These are phyloP conservation scores for Syzygium grande DNA, from an alignment of 345 rosid genomes.

Conservation along the genomic window DNA sequence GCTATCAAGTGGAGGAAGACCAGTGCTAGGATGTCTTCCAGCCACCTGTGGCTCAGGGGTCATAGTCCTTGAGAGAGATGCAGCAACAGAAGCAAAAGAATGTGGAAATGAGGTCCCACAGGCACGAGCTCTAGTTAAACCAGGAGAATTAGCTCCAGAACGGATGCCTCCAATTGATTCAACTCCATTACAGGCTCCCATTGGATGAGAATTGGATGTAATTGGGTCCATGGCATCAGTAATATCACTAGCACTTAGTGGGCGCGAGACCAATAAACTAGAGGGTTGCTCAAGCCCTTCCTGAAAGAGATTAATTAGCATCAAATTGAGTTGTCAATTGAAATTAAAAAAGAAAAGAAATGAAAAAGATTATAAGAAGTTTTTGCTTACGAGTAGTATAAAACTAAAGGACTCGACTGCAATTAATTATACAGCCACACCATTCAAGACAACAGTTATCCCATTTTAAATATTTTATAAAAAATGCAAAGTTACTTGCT, in stretches of 20 bases:
- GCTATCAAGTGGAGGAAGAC: slow-evolving; percentile 62
- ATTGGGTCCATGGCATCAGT: slow-evolving; percentile 40
- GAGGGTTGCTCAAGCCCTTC: slow-evolving; percentile 64
- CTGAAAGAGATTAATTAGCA: slow-evolving; percentile 24
- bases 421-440: neutral
- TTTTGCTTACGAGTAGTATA: neutral
- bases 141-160: slow-evolving; percentile 36
- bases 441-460: neutral
- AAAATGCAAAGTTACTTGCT: neutral
- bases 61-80: slow-evolving; percentile 59
- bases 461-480: neutral
- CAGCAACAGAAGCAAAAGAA: slow-evolving; percentile 42
- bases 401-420: neutral
- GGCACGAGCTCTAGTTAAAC: slow-evolving; percentile 26
- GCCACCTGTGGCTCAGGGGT: slow-evolving; percentile 56
- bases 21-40: slow-evolving; percentile 47
- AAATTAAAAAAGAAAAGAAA: neutral
- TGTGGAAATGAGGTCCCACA: slow-evolving; percentile 19
- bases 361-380: neutral
- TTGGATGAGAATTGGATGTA: slow-evolving; percentile 17
- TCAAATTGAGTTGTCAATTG: neutral
- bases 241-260: slow-evolving; percentile 66
- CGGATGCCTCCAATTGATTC: slow-evolving; percentile 34
- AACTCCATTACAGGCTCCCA: slow-evolving; percentile 36
- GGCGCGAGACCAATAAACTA: slow-evolving; percentile 49